Percentiles rank a stretch among this genome's conserved stretches.
Conservation (phyloP, 2,329 filamentous ascomycete genomes). For the Orbilia oligospora region DNA sequence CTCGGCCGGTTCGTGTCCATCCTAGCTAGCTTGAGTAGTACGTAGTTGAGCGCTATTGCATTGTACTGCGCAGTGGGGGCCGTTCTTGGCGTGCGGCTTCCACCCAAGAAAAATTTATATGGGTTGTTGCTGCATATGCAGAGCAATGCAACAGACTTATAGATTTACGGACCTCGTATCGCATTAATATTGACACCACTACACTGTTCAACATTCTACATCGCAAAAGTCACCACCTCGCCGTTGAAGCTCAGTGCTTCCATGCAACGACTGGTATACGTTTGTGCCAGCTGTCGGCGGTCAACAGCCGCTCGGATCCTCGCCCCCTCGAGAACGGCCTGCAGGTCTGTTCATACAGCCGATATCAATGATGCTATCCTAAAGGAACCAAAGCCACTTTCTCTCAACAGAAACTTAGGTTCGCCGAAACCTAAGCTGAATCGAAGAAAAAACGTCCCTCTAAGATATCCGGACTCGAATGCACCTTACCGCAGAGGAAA, state of each 20-base stretch:
- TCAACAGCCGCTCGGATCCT: slow-evolving; percentile 36
- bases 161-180: not conserved
- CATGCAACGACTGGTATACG: slow-evolving; percentile 52
- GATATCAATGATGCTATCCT: slow-evolving; percentile 16
- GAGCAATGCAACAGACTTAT: not conserved
- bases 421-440: slow-evolving; percentile 2
- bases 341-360: slow-evolving; percentile 24
- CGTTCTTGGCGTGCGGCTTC: slow-evolving; percentile 25
- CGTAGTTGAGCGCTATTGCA: not conserved
- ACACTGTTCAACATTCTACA: not conserved
- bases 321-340: not conserved
- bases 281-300: slow-evolving; percentile 52
- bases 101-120: slow-evolving; percentile 9
- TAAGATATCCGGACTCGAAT: not conserved
- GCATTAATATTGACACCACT: not conserved
- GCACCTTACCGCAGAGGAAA: not conserved
- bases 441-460: not conserved
- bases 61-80: not conserved
- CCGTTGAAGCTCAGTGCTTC: slow-evolving; percentile 18
- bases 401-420: not conserved
- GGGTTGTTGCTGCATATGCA: not conserved
- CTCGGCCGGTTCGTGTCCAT: slow-evolving; percentile 18
- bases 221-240: not conserved
- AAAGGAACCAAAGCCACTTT: not conserved
- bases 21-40: not conserved